Percentiles rank a stretch among this genome's conserved stretches.
phyloP scores from a whole-genome alignment of 2,329 filamentous ascomycete species.

The Cercospora zeina region DNA sequence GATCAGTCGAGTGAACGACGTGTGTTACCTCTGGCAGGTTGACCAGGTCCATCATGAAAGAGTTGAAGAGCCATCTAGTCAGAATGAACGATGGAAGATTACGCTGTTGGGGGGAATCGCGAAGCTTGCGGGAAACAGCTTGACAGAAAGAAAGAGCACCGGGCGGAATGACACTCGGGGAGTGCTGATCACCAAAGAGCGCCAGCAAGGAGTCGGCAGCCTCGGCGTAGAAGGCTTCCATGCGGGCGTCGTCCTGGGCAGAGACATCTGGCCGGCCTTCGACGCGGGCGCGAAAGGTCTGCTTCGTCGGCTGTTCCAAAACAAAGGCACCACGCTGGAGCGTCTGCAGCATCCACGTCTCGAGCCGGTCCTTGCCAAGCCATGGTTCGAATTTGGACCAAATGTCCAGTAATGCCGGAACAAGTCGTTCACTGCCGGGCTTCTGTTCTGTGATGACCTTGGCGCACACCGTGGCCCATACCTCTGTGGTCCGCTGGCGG shows the following conservation, averaged over 20 bases:
- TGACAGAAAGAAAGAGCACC: slow-evolving; percentile 81
- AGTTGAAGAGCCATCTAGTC: slow-evolving; percentile 87
- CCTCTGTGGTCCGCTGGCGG: slow-evolving; percentile 77
- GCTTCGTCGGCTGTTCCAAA: slow-evolving; percentile 79
- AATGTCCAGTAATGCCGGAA: slow-evolving; percentile 80
- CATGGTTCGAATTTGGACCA: slow-evolving; percentile 87
- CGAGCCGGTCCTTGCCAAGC: slow-evolving; percentile 85
- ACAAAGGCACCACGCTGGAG: slow-evolving; percentile 90
- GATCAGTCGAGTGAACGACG: background rate
- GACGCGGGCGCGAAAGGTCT: slow-evolving; percentile 65
- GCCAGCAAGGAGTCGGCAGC: slow-evolving; percentile 81
- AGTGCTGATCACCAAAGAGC: slow-evolving; percentile 75
- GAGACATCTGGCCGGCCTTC: slow-evolving; percentile 68
- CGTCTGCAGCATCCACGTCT: slow-evolving; percentile 92
- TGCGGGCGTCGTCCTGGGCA: slow-evolving; percentile 75
- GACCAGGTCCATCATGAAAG: slow-evolving; percentile 79
- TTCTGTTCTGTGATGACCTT: slow-evolving; percentile 76
- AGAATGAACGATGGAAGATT: slow-evolving; percentile 78
- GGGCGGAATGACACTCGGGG: slow-evolving; percentile 80
- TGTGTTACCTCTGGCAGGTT: slow-evolving; percentile 77
- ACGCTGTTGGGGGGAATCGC: slow-evolving; percentile 67
- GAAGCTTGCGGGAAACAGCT: slow-evolving; percentile 70
- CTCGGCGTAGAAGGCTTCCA: slow-evolving; percentile 83
- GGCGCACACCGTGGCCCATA: slow-evolving; percentile 87
- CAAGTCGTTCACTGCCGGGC: slow-evolving; percentile 73